Base-by-base conservation (phyloP, 495 filamentous ascomycete species). In the Penicillium pancosmium region DNA sequence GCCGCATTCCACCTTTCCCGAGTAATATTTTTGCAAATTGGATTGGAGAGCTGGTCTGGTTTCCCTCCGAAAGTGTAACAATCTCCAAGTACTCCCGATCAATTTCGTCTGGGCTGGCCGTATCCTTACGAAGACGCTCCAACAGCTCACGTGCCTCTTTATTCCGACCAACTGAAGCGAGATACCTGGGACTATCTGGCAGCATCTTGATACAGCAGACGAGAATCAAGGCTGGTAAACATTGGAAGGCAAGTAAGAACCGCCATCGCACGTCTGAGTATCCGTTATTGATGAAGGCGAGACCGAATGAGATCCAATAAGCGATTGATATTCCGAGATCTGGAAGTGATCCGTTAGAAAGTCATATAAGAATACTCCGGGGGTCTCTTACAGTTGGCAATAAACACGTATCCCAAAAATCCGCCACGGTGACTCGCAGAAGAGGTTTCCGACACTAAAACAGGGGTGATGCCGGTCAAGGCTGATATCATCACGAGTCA, bases 251-350 rank as follows among this genome's bases (percentile, higher is more conserved):
- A 3, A 86, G 74, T 9, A 81, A 65, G 38, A 85, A 83, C 4
- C 83, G 72, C 82, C 82, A 83, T 64, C 81, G 64, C 44, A 86
- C 65, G 35, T 78, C 72, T 15, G 77, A 75, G 56, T 79, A 75
- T 25, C 78, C 80, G 53, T 78, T 67, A 52, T 83, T 61, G 60
- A 84, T 69, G 55, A 79, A 82, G 12, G 81, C 73, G 44, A 86
- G 71, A 41, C 82, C 81, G 60, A 84, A 87, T 16, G 80, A 80
- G 55, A 86, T 72, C 85, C 84, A 88, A 68, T 87, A 87, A 7
- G 84, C 84, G 31, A 87, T 67, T 4, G 79, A 78, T 34, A 88
- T 84, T 48, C 84, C 84, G 10, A 86, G 71, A 60, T 84, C 79
- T 82, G 18, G 40, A 19, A 54, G 9, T 31, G 8, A 31, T 31